Conservation (phyloP, 2,329 filamentous ascomycete genomes). For the Hansfordia pulvinata region DNA sequence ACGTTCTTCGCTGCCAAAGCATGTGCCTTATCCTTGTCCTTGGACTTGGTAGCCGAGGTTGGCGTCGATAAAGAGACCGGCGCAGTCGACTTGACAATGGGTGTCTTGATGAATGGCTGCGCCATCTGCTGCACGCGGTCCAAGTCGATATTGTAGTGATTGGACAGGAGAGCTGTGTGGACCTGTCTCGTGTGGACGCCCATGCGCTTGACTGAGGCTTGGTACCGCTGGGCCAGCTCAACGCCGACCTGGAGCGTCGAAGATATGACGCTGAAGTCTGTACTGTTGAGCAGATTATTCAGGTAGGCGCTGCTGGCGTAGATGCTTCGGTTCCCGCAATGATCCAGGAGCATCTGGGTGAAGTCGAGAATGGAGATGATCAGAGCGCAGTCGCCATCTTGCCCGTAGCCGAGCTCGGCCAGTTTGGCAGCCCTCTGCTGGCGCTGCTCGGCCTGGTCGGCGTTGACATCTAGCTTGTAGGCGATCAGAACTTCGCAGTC, state of each 20-base stretch:
- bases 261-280: constrained; percentile 65
- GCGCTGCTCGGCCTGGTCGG: constrained; percentile 37
- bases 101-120: constrained; percentile 66
- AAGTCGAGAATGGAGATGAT: constrained; percentile 73
- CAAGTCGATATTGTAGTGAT: constrained; percentile 69
- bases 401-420: constrained; percentile 45
- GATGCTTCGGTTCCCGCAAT: constrained; percentile 91
- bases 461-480: constrained; percentile 35
- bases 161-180: constrained; percentile 60
- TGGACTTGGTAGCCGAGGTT: constrained; percentile 52
- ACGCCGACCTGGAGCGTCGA: constrained; percentile 68
- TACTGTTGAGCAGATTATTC: constrained; percentile 80
- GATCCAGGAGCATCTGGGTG: constrained; percentile 76
- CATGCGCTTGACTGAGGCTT: constrained; percentile 71
- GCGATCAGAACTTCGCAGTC: constrained; percentile 49
- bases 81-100: constrained; percentile 36
- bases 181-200: constrained; percentile 51
- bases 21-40: constrained; percentile 61
- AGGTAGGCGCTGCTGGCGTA: constrained; percentile 88
- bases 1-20: constrained; percentile 28
- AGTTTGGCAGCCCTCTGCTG: constrained; percentile 33
- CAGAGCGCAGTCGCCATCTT: constrained; percentile 69
- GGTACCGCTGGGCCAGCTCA: constrained; percentile 82
- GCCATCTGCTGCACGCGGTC: constrained; percentile 79
- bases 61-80: constrained; percentile 36